These are phyloP conservation scores for Aureobasidium namibiae DNA, from an alignment of 2,329 filamentous ascomycete genomes.

Conservation along the genomic window DNA sequence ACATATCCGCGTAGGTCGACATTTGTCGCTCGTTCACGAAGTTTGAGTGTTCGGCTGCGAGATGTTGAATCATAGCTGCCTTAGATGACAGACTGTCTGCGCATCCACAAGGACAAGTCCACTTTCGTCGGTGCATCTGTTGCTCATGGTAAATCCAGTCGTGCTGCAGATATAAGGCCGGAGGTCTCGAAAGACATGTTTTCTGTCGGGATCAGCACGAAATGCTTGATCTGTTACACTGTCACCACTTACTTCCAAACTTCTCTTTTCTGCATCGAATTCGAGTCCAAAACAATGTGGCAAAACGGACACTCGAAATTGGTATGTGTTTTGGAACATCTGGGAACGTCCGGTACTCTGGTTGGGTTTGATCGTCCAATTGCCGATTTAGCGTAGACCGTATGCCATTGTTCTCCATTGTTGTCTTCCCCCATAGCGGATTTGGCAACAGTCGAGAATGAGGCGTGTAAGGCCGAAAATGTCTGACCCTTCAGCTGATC, in stretches of 20 bases:
- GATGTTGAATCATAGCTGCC: neutral
- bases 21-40: neutral
- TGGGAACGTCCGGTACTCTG: neutral
- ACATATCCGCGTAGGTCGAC: neutral
- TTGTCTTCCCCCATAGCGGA: neutral
- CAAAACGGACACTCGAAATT: neutral
- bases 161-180: neutral
- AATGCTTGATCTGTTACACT: neutral
- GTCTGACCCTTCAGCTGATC: neutral
- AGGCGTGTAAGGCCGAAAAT: neutral
- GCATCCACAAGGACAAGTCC: neutral
- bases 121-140: neutral
- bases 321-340: neutral
- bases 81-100: neutral
- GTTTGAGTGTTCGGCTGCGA: neutral
- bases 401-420: neutral
- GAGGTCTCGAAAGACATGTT: neutral
- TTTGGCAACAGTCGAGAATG: neutral
- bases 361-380: neutral
- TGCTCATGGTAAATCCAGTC: neutral
- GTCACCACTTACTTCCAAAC: neutral
- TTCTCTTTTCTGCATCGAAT: neutral
- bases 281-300: neutral
- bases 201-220: neutral
- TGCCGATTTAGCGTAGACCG: neutral